Percentiles rank a stretch among this genome's conserved stretches.
phyloP scores from a whole-genome alignment of 228 moss, liverwort and hornwort species.

The Sphagnum magellanicum region DNA sequence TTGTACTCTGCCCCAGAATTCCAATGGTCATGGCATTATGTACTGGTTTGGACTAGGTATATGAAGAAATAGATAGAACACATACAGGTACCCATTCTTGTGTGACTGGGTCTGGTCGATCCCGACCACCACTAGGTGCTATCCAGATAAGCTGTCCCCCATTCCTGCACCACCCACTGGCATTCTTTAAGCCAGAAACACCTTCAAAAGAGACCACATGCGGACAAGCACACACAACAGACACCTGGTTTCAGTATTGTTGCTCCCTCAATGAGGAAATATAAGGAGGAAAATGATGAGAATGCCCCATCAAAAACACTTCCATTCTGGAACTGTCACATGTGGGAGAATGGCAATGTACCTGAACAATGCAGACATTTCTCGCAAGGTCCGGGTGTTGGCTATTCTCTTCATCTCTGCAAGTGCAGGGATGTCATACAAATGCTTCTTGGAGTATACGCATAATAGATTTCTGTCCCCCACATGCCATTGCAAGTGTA shows the following conservation, averaged over 20 bases:
- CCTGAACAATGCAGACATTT: slow-evolving; percentile 79
- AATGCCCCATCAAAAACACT: background rate
- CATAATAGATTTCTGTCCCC: slow-evolving; percentile 78
- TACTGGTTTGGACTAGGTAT: too few relatives aligned
- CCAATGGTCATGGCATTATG: too few relatives aligned
- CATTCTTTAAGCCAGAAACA: background rate
- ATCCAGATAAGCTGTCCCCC: slow-evolving; percentile 93
- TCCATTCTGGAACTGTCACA: background rate
- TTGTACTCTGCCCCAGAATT: too few relatives aligned
- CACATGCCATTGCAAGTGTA: slow-evolving; percentile 1
- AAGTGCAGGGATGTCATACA: slow-evolving; percentile 64
- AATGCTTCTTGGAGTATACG: slow-evolving; percentile 94
- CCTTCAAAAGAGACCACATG: background rate
- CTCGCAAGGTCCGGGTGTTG: slow-evolving; percentile 68
- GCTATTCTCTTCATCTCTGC: slow-evolving; percentile 84
- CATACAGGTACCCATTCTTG: slow-evolving; percentile 70
- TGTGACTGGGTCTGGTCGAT: slow-evolving; percentile 82
- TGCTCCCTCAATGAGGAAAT: background rate
- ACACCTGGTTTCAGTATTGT: background rate
- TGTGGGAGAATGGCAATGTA: slow-evolving; percentile 3
- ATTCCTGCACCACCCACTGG: slow-evolving; percentile 35
- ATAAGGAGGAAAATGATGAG: background rate
- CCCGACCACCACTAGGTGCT: slow-evolving; percentile 97
- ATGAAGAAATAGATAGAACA: too few relatives aligned
- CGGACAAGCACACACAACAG: background rate